A percentile compares a stretch with the other conserved stretches of the same genome.
phyloP scores from a whole-genome alignment of 208 protist species.

The Balamuthia mandrillaris region DNA sequence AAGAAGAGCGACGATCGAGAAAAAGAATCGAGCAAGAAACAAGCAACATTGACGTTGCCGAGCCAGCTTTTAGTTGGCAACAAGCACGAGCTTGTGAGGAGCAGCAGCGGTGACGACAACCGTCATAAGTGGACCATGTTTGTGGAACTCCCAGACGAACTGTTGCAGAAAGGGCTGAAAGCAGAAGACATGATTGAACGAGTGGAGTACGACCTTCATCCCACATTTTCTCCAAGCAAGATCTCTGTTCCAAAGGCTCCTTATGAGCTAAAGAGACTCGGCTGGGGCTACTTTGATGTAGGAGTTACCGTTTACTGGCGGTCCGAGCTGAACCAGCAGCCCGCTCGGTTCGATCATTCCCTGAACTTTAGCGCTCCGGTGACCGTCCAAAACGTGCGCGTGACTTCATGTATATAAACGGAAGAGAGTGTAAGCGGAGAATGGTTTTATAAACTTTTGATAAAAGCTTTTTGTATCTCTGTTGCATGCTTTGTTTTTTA shows the following conservation, averaged over 20 bases:
- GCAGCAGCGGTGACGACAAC: background rate
- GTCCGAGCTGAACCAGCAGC: background rate
- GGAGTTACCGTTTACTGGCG: background rate
- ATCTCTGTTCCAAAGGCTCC: background rate
- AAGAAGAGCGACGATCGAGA: background rate
- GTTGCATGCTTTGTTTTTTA: no score
- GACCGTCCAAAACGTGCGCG: no score
- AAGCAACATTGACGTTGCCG: background rate
- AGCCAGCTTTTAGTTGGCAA: background rate
- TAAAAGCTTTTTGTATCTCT: no score
- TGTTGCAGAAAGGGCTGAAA: no score
- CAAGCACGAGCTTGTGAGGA: background rate
- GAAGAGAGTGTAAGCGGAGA: no score
- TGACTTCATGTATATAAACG: no score
- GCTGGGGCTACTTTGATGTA: background rate
- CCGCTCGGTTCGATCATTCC: background rate
- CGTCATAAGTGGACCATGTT: slow-evolving; percentile 21
- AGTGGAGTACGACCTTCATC: slow-evolving; percentile 14
- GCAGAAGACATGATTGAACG: background rate
- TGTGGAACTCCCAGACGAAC: slow-evolving; percentile 4
- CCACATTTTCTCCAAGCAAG: background rate
- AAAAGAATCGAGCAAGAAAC: background rate
- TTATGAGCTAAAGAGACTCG: background rate
- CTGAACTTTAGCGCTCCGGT: background rate
- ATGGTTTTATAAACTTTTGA: no score